These are phyloP conservation scores for Penicillium diatomitis DNA, from an alignment of 495 filamentous ascomycete genomes.

Conservation along the genomic window DNA sequence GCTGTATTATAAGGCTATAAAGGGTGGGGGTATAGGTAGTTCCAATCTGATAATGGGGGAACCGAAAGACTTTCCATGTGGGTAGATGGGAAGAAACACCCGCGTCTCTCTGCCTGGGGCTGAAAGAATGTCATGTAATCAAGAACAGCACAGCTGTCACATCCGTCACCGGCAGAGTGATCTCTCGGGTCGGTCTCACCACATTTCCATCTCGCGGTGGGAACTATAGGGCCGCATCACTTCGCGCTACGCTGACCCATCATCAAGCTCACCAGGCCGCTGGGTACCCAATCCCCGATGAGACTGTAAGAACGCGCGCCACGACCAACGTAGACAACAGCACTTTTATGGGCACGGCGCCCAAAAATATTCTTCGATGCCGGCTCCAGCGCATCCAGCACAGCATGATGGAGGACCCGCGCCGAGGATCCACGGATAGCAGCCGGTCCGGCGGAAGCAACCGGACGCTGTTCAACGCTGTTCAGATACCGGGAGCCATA, in stretches of 20 bases:
- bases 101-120: too few species aligned
- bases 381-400: conserved; percentile 74
- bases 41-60: too few species aligned
- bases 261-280: conserved; percentile 77
- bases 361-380: conserved; percentile 30
- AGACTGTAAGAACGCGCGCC: conserved; percentile 78
- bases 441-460: conserved; percentile 33
- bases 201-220: too few species aligned
- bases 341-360: conserved; percentile 26
- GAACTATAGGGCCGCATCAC: too few species aligned
- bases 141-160: too few species aligned
- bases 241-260: conserved; percentile 52
- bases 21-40: too few species aligned
- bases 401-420: conserved; percentile 68
- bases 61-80: too few species aligned
- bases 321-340: conserved; percentile 64
- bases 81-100: too few species aligned
- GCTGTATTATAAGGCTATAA: too few species aligned
- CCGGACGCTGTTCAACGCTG: conserved; percentile 35
- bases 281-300: conserved; percentile 76
- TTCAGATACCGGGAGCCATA: conserved; percentile 36
- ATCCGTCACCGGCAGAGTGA: too few species aligned
- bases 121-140: too few species aligned
- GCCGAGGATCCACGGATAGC: conserved; percentile 55
- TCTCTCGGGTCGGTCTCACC: conserved; percentile 13